A percentile compares a stretch with the other conserved stretches of the same genome.
Conservation (phyloP, 2,329 filamentous ascomycete genomes). For the Paracoccidioides lutzii region DNA sequence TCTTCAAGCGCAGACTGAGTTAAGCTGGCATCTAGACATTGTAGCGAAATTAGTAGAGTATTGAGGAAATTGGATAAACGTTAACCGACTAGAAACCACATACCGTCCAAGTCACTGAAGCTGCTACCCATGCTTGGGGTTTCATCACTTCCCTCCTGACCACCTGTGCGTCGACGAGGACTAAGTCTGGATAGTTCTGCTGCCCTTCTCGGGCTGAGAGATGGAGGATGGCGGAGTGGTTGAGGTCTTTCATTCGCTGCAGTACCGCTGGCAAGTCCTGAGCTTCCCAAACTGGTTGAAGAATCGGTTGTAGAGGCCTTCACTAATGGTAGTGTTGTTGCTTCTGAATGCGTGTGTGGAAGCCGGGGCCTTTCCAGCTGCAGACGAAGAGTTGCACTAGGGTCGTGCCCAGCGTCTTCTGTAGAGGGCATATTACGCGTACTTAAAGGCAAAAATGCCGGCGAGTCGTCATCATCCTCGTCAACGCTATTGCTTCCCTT, state of each 20-base stretch:
- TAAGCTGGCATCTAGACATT: conserved; percentile 43
- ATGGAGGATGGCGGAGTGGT: conserved; percentile 12
- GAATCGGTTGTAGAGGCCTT: conserved; percentile 17
- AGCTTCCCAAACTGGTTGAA: conserved; percentile 28
- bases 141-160: conserved; percentile 39
- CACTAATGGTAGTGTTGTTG: conserved; percentile 14
- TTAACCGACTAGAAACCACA: not conserved
- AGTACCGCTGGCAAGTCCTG: conserved; percentile 19
- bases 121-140: conserved; percentile 52
- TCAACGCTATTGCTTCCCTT: conserved; percentile 16
- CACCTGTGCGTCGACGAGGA: conserved; percentile 28
- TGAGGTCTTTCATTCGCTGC: conserved; percentile 13
- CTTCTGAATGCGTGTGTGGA: conserved; percentile 18
- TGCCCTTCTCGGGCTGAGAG: conserved; percentile 34
- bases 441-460: conserved; percentile 33
- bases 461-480: conserved; percentile 33
- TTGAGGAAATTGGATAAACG: not conserved
- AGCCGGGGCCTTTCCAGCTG: conserved; percentile 18
- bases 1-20: conserved; percentile 54
- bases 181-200: conserved; percentile 38
- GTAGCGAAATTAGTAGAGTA: not conserved
- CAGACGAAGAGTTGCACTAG: conserved; percentile 31
- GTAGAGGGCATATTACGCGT: conserved; percentile 11
- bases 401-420: conserved; percentile 21
- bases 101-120: conserved; percentile 53